Evolutionary conservation across 148 eudicot genomes (phyloP), one percentile per base, ranked within the genome.

Genomic region (Nyssa sinensis): DNA sequence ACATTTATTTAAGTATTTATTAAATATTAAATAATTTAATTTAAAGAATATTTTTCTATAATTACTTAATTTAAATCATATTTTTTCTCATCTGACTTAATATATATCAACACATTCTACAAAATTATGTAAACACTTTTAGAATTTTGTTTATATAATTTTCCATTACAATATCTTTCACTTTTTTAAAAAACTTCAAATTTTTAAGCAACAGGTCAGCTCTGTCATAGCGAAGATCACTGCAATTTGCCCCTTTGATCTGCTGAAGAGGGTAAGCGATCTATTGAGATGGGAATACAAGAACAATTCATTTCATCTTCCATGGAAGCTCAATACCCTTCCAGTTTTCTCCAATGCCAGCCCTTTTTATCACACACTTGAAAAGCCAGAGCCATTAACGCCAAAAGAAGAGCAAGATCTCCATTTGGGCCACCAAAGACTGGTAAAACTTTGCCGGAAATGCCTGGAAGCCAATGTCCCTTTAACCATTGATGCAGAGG

Each of bases 401-500:
- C 80, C 64, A 17, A 73, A 90, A 63, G 94, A 92, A 80, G 94
- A 90, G 63, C 65, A 67, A 0, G 91, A 92, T 75, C 94, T 92
- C n/a, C 65, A 88, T 13, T 53, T 84, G 65, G 88, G 87, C 35
- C 81, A 83, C 58, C 69, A 81, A n/a, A 85, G 97, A 41, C 57
- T 92, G 1, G 29, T 35, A 4, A 84, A 80, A 33, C 83, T 92
- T 3, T 81, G 92, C 55, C 58, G 74, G 47, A 80, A 85, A 37
- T 81, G 91, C 37, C 24, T 75, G 0, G 90, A 86, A 57, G 80
- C 83, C 10, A 80, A 87, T 67, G 85, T 92, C 9, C 92, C 91
- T 2, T 57, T 92, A 71, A 73, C 88, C 0, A 83, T 92, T 33
- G 97, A 92, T 74, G 97, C 97, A 23, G 97, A 92, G 82, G 97